Evolutionary conservation across 371 early-diverging fungal genomes (phyloP).

Genomic region (Rhizopus sp.): DNA sequence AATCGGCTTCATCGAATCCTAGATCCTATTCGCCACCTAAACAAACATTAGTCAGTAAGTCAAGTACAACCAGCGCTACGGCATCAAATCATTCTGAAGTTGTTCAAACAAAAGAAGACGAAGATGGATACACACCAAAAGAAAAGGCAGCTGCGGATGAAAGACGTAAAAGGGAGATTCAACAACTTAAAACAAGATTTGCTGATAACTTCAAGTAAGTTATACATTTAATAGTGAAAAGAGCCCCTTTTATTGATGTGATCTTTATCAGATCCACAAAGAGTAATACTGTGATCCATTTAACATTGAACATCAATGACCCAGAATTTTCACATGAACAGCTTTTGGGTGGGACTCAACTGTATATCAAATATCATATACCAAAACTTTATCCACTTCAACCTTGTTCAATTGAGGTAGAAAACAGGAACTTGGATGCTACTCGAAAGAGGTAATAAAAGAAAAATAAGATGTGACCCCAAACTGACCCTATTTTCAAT

Average conservation of each 20-base stretch:
- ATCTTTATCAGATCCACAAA: constrained; percentile 4
- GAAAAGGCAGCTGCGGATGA: constrained; percentile 28
- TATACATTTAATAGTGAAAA: not conserved
- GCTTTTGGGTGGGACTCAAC: constrained; percentile 25
- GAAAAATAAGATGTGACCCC: not conserved
- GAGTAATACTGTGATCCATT: constrained; percentile 4
- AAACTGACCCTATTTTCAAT: constrained; percentile 1
- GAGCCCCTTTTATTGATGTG: not conserved
- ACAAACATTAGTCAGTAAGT: not conserved
- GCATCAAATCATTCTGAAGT: constrained; percentile 4
- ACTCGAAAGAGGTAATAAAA: constrained; percentile 21
- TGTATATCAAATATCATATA: constrained; percentile 40
- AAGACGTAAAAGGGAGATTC: constrained; percentile 36
- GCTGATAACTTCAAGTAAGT: constrained; percentile 35
- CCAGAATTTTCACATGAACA: constrained; percentile 34
- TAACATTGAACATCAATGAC: constrained; percentile 33
- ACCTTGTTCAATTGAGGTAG: constrained; percentile 52
- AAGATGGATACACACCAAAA: constrained; percentile 10
- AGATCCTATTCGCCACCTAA: not conserved
- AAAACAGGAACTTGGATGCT: constrained; percentile 40
- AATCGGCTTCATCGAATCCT: constrained; percentile 1
- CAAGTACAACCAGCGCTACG: not conserved
- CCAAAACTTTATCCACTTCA: constrained; percentile 54
- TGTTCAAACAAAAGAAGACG: not conserved
- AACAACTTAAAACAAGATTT: constrained; percentile 53